phyloP scores from a whole-genome alignment of 768 basidiomycete genomes.

The Russula sp. region DNA sequence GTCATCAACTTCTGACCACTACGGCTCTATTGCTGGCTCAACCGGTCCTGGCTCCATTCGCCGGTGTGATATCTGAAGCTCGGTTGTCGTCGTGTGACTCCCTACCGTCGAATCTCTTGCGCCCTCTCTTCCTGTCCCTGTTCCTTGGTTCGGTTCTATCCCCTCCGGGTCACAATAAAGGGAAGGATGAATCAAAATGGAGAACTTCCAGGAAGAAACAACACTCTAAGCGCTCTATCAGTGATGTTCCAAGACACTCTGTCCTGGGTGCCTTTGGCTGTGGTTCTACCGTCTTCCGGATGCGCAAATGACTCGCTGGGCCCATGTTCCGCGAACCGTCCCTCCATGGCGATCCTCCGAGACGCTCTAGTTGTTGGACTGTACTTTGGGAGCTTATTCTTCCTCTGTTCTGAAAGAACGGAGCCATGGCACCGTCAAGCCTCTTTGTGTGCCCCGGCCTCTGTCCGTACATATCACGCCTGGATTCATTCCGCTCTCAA shows the following conservation, averaged over 20 bases:
- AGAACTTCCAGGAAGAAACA: neutral
- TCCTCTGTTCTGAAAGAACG: neutral
- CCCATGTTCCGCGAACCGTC: neutral
- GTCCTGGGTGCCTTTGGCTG: neutral
- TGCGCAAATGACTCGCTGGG: neutral
- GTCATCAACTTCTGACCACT: no score
- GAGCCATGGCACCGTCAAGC: no score
- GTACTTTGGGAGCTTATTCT: neutral
- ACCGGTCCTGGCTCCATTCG: neutral
- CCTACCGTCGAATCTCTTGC: neutral
- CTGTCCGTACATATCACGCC: no score
- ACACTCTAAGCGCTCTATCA: neutral
- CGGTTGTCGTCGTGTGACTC: neutral
- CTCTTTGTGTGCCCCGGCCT: neutral
- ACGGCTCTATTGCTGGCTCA: neutral
- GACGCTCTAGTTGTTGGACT: conserved; percentile 8
- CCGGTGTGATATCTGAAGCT: neutral
- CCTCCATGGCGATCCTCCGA: neutral
- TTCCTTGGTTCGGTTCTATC: neutral
- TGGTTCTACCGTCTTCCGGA: neutral
- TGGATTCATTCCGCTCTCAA: neutral
- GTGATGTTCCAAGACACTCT: neutral
- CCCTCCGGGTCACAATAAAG: neutral
- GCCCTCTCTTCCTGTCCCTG: neutral
- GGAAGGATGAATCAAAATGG: neutral